Evolutionary conservation across 768 basidiomycete species (phyloP), one percentile per base, ranked within the genome.

Genomic region (Calocera cornea): DNA sequence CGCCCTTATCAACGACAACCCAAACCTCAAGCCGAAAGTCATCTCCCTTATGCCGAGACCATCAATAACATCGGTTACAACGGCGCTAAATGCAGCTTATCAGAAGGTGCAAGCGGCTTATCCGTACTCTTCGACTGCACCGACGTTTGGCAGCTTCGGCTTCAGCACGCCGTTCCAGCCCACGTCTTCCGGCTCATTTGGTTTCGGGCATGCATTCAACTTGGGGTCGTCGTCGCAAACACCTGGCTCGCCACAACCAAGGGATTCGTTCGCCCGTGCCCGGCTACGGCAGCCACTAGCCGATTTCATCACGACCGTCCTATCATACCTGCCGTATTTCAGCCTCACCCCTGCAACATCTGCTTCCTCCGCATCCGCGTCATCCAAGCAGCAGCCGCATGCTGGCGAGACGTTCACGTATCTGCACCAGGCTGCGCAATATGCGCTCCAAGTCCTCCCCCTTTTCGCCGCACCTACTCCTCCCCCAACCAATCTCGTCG

Each of bases 291-390:
- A 88, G 17, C 86, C 87, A 75, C 84, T 92, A 64, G 78, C 81
- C 65, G 90, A 92, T 65, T 93, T 90, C 71, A 85, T 87, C 34
- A 83, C 90, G 1, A 83, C 87, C 34, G 89, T 84, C 75, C 82
- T 86, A 75, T 87, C 91, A 5, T 93, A 92, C 74, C 83, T 92
- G 60, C 89, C 89, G 1, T 92, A 93, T 74, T 93, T 93, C 74
- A 88, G 90, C 24, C 86, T 66, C 41, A 49, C 65, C 16, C 69
- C 64, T 34, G 40, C 63, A 34, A 54, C 33, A 0, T 83, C 71
- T 75, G 83, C 65, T 73, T 81, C 16, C 66, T 72, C 44, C 67
- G 77, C 31, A 60, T 73, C 65, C 69, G 72, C 69, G 65, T 76
- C 80, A 44, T 85, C 84, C 69, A 86, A 82, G 72, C 87, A 85